Evolutionary conservation across 176 grass and related monocot genomes (phyloP).

Genomic region (Puya raimondii): DNA sequence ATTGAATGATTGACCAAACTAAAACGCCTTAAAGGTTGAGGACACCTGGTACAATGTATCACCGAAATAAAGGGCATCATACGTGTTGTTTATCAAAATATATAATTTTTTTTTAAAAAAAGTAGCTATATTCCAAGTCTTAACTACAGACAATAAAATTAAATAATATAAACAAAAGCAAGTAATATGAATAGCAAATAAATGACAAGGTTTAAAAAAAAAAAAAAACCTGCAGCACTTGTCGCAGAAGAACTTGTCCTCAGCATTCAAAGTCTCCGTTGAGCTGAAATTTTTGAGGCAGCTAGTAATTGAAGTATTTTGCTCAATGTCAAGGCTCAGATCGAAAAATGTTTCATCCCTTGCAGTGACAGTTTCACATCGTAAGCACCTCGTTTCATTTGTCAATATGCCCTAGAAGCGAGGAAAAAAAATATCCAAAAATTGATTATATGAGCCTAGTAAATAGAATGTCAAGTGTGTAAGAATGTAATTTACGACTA

Average conservation of each 20-base stretch:
- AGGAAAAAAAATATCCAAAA: background rate
- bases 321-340: slow-evolving; percentile 88
- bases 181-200: background rate
- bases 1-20: too few species aligned
- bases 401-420: slow-evolving; percentile 73
- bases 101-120: too few species aligned
- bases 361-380: slow-evolving; percentile 86
- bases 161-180: too few species aligned
- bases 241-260: slow-evolving; percentile 97
- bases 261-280: slow-evolving; percentile 90
- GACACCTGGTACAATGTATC: too few species aligned
- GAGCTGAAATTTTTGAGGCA: slow-evolving; percentile 96
- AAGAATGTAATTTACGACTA: background rate
- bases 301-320: slow-evolving; percentile 96
- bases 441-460: background rate
- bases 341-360: slow-evolving; percentile 91
- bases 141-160: too few species aligned
- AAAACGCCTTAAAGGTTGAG: too few species aligned
- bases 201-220: background rate
- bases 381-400: slow-evolving; percentile 83
- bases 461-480: background rate
- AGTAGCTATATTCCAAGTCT: too few species aligned
- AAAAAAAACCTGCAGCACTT: slow-evolving; percentile 79
- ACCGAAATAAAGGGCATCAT: too few species aligned
- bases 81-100: too few species aligned